Evolutionary conservation across 78 protist genomes (phyloP).

Genomic region (Monosiga brevicollis): DNA sequence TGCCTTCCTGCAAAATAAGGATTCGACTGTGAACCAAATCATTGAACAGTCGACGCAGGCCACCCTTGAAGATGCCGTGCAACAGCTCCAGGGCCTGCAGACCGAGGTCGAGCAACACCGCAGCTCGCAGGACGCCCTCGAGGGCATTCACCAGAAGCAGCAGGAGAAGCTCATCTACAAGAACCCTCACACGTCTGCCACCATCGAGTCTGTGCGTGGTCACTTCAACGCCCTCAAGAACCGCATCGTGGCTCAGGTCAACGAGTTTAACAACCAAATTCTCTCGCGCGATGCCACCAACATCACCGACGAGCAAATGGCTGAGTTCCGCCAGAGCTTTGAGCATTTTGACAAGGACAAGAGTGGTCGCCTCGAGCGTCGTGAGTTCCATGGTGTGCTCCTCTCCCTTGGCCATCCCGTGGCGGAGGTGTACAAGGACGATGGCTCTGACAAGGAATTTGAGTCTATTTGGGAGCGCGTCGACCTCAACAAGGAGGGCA

Average conservation of each 20-base stretch:
- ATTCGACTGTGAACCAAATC: too few relatives aligned
- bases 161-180: neutral
- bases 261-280: slow-evolving; percentile 27
- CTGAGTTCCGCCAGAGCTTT: slow-evolving; percentile 23
- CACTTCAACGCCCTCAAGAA: neutral
- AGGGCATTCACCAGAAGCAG: neutral
- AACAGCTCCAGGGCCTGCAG: neutral
- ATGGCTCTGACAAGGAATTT: neutral
- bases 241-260: neutral
- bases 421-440: neutral
- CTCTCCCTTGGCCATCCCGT: slow-evolving; percentile 19
- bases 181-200: slow-evolving; percentile 22
- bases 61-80: too few relatives aligned
- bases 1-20: too few relatives aligned
- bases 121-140: neutral
- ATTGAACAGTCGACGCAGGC: too few relatives aligned
- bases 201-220: slow-evolving; percentile 3
- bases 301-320: slow-evolving; percentile 21
- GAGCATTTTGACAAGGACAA: slow-evolving; percentile 27
- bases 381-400: slow-evolving; percentile 24
- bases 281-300: slow-evolving; percentile 21
- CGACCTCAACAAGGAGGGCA: slow-evolving; percentile 11
- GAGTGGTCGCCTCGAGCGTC: slow-evolving; percentile 3
- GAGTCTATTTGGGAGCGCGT: neutral
- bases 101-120: neutral